Evolutionary conservation across 176 grass and related monocot species (phyloP), one percentile per base, ranked within the genome.

Genomic region (Oropetium thomaeum): DNA sequence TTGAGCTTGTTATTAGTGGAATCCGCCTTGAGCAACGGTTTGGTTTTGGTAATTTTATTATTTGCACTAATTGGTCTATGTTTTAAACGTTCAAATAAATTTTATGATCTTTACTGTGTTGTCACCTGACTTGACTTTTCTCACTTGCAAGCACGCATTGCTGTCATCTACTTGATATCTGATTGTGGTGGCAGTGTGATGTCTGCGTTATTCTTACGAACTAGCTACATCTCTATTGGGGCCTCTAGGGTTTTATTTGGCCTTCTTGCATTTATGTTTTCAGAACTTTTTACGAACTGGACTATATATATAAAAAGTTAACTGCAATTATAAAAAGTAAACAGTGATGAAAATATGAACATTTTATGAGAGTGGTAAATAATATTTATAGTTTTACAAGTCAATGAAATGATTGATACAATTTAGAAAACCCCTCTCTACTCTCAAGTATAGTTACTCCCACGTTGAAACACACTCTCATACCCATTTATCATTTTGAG

Each of bases 181-280:
- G 89, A 89, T 35, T 92, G 94, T 70, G 91, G 91, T 1, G 95
- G 95, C 19, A 91, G 87, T 64, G 79, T 94, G 6, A 53, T 98
- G 37, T 90, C 95, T 66, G 78, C 91, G 54, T 84, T 98, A 12
- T 90, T 94, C 61, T 82, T 94, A 45, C 62, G 22, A 20, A 81
- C 19, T 62, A 83, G 86, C 63, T 87, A 70, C 44, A 89, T 92
- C 34, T 92, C 96, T 10, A 84, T 95, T 31, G 89, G 96, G 63
- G 96, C 91, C 12, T 98, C 96, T 77, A 91, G 91, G 65, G 96
- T 91, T 79, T 80, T 99, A 51, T 99, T 99, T 90, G 96, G 96
- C 38, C 73, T 99, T 10, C 82, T 99, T 45, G 96, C 91, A 58
- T 88, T 89, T 45, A 95, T 99, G 96, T 89, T 98, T 73, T 99